Percentiles rank a stretch among this genome's conserved stretches.
Conservation (phyloP, 179 eudicot species). For the Beta macrorhiza region DNA sequence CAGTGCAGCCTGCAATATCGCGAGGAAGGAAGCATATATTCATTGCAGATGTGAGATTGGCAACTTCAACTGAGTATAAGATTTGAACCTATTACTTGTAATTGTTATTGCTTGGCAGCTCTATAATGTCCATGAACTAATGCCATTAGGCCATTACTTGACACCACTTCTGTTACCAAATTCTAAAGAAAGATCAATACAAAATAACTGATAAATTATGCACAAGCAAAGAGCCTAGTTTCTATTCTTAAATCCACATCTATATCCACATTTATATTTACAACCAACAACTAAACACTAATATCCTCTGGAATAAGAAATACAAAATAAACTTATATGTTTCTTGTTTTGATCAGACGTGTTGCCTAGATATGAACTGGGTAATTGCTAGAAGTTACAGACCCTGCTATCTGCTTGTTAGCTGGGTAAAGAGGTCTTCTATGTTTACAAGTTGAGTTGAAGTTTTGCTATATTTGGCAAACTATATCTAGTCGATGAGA, state of each 20-base stretch:
- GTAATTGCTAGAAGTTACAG: background rate
- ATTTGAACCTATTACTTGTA: background rate
- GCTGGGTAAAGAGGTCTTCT: background rate
- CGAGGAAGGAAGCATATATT: slow-evolving; percentile 1
- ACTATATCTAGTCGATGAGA: background rate
- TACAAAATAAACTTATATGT: background rate
- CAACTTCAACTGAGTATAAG: background rate
- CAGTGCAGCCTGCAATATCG: slow-evolving; percentile 59
- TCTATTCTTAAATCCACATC: background rate
- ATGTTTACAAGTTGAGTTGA: background rate
- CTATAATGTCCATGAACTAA: background rate
- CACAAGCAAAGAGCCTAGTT: background rate
- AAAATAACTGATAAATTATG: background rate
- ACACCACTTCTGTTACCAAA: background rate
- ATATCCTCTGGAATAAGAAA: background rate
- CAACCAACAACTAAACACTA: background rate
- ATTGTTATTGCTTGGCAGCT: background rate
- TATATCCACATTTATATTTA: background rate
- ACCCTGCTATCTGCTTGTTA: background rate
- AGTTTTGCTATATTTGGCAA: background rate
- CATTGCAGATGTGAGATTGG: background rate
- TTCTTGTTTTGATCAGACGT: background rate
- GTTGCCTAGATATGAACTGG: background rate
- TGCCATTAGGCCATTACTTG: background rate
- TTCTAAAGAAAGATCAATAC: background rate